Percentiles rank a stretch among this genome's conserved stretches.
Conservation (phyloP, 2,329 filamentous ascomycete genomes). For the Cercospora brassicicola region DNA sequence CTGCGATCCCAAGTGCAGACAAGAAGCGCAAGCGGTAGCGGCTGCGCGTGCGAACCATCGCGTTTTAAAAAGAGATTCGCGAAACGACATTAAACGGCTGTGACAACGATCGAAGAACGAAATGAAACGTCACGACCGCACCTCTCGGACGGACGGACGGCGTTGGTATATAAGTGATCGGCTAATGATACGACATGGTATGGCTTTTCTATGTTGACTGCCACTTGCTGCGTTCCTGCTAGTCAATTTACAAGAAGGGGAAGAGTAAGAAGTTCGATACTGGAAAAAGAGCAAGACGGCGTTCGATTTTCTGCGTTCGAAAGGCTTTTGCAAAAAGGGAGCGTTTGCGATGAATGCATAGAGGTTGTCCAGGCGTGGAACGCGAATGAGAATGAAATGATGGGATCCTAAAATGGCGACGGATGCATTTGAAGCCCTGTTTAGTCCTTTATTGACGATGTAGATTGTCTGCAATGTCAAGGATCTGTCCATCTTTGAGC, state of each 20-base stretch:
- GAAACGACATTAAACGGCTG: slow-evolving; percentile 7
- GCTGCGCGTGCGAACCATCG: neutral
- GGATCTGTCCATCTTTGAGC: neutral
- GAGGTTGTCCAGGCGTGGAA: neutral
- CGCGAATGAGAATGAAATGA: neutral
- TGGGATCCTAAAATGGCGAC: neutral
- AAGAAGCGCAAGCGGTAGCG: slow-evolving; percentile 52
- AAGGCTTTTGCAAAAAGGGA: neutral
- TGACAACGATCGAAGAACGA: neutral
- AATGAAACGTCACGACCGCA: neutral
- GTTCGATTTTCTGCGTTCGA: neutral
- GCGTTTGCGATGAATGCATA: neutral
- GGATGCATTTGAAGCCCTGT: neutral
- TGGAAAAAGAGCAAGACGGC: neutral
- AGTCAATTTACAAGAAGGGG: neutral
- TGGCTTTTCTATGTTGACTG: slow-evolving; percentile 2
- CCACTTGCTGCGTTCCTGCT: slow-evolving; percentile 1
- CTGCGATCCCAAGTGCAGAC: slow-evolving; percentile 59
- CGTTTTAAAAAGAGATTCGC: neutral
- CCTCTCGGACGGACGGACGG: neutral
- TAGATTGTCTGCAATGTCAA: neutral
- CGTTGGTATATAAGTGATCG: neutral
- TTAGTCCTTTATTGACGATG: neutral
- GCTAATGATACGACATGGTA: slow-evolving; percentile 1
- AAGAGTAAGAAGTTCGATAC: neutral